Evolutionary conservation across 2,329 filamentous ascomycete species (phyloP).

Genomic region (Delphinella strobiligena): DNA sequence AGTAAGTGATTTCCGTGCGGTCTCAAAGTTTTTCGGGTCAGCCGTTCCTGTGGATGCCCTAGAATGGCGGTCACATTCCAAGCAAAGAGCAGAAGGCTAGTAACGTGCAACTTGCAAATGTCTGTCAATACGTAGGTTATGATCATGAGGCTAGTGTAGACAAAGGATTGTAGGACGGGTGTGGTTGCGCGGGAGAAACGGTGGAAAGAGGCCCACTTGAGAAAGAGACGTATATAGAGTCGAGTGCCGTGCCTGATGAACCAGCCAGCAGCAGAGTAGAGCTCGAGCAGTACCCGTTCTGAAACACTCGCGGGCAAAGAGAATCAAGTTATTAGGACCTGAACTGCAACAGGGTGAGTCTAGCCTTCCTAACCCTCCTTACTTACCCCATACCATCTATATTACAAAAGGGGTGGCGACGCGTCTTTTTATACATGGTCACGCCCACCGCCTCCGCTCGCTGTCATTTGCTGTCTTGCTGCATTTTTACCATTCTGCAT

Average conservation of each 20-base stretch:
- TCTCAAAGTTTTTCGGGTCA: too few relatives aligned
- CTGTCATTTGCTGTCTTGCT: constrained; percentile 8
- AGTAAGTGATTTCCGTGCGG: too few relatives aligned
- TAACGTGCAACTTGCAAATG: constrained; percentile 1
- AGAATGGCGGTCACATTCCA: constrained; percentile 3
- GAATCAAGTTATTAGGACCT: constrained; percentile 4
- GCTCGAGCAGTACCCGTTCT: constrained; percentile 6
- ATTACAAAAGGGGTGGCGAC: constrained; percentile 4
- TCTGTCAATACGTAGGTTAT: constrained; percentile 3
- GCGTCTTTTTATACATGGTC: not conserved
- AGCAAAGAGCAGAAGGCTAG: constrained; percentile 3
- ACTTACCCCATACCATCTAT: constrained; percentile 1
- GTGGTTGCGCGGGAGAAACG: constrained; percentile 7
- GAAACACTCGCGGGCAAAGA: constrained; percentile 9
- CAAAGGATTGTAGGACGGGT: constrained; percentile 1
- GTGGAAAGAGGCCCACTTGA: not conserved
- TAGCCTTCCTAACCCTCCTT: constrained; percentile 1
- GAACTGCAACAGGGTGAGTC: constrained; percentile 8
- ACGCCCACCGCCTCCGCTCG: constrained; percentile 1
- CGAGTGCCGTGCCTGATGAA: constrained; percentile 1
- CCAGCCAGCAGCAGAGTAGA: constrained; percentile 8
- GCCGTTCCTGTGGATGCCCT: too few relatives aligned
- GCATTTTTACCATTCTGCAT: too few relatives aligned
- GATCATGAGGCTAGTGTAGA: constrained; percentile 4
- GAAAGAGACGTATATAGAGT: constrained; percentile 5